Evolutionary conservation across 176 grass and related monocot genomes (phyloP).

Genomic region (Carex parvula): DNA sequence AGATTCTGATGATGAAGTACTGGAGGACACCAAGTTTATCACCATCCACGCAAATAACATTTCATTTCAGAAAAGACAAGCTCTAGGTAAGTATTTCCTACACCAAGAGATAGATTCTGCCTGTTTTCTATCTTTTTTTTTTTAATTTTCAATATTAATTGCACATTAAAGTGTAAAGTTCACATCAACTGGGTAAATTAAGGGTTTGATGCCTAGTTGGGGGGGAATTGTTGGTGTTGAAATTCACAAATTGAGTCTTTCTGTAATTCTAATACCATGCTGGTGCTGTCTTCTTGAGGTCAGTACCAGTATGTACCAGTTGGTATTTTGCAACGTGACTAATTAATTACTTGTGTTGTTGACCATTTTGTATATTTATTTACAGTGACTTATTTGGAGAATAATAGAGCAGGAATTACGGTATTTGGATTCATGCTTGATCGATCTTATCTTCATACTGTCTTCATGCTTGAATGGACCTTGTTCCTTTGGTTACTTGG

Average conservation of each 20-base stretch:
- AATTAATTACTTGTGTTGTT: neutral
- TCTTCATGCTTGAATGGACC: conserved; percentile 87
- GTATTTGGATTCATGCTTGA: conserved; percentile 94
- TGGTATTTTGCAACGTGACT: neutral
- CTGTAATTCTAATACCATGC: neutral
- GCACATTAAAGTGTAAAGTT: neutral
- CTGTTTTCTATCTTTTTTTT: neutral
- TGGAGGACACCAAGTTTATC: conserved; percentile 61
- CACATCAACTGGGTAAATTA: neutral
- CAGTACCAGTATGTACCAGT: neutral
- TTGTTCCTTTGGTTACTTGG: conserved; percentile 88
- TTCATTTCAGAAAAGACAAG: conserved; percentile 92
- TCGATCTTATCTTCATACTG: conserved; percentile 68
- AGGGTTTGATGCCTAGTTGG: neutral
- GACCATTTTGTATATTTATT: neutral
- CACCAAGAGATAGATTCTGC: neutral
- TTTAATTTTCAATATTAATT: neutral
- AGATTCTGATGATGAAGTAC: conserved; percentile 47
- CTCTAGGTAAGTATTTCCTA: conserved; percentile 45
- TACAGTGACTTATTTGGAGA: conserved; percentile 95
- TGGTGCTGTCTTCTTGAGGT: neutral
- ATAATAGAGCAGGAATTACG: conserved; percentile 89
- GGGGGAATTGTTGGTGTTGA: neutral
- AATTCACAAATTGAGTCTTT: neutral
- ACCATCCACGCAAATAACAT: conserved; percentile 36